Conservation (phyloP, 2,329 filamentous ascomycete genomes). For the Microascus cirrosus region DNA sequence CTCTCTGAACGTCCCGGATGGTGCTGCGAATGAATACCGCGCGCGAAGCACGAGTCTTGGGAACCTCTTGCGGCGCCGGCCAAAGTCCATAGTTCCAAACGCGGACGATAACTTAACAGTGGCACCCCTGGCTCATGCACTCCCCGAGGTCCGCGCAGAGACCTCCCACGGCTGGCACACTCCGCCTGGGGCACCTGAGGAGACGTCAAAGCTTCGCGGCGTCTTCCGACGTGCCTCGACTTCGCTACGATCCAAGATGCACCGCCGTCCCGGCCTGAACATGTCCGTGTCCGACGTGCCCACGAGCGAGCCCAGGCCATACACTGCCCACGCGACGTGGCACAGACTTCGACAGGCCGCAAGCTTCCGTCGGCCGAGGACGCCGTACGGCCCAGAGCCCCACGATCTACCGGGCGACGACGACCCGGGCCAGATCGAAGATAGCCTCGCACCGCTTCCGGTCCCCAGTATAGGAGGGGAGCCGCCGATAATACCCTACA, state of each 20-base stretch:
- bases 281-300: neutral
- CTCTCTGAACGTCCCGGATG: neutral
- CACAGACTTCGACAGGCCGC: constrained; percentile 39
- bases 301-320: neutral
- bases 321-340: constrained; percentile 30
- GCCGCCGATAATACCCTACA: constrained; percentile 48
- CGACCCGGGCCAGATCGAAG: constrained; percentile 5
- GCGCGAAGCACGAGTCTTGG: neutral
- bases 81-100: neutral
- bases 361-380: constrained; percentile 35
- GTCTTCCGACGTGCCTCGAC: constrained; percentile 2
- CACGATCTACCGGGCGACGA: constrained; percentile 2
- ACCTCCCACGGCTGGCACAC: neutral
- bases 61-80: neutral
- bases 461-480: constrained; percentile 38
- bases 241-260: constrained; percentile 1
- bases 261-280: neutral
- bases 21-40: neutral
- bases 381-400: constrained; percentile 29
- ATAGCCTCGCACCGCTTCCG: constrained; percentile 16
- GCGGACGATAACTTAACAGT: neutral
- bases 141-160: neutral
- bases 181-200: neutral
- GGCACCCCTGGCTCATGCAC: neutral
- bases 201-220: neutral